phyloP scores from a whole-genome alignment of 352 stramenopile genomes.

The Pythium phragmitis region DNA sequence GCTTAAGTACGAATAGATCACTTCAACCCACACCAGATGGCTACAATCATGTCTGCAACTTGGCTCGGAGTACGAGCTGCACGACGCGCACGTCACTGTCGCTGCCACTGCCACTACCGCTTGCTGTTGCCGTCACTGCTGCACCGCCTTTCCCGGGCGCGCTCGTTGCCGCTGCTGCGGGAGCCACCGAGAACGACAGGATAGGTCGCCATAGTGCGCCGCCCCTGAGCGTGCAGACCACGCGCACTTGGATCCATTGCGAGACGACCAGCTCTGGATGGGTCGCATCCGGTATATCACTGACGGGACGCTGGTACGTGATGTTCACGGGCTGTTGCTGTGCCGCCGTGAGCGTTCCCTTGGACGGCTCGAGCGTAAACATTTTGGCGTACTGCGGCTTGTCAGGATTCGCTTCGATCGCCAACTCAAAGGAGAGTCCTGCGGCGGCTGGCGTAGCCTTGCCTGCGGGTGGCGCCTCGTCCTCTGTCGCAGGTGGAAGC shows the following conservation, averaged over 20 bases:
- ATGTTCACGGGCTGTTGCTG: constrained; percentile 61
- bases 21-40: constrained; percentile 5
- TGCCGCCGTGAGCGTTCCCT: constrained; percentile 49
- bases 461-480: constrained; percentile 13
- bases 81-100: constrained; percentile 27
- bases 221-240: constrained; percentile 27
- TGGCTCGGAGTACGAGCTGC: constrained; percentile 27
- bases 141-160: neutral
- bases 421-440: constrained; percentile 57
- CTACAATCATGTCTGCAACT: constrained; percentile 28
- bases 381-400: constrained; percentile 52
- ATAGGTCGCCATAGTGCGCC: constrained; percentile 27
- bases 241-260: constrained; percentile 34
- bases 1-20: constrained; percentile 19
- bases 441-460: constrained; percentile 3
- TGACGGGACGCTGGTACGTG: constrained; percentile 39
- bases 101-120: neutral
- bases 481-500: constrained; percentile 18
- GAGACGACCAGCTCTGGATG: constrained; percentile 24
- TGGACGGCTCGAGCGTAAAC: constrained; percentile 69
- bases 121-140: neutral
- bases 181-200: neutral
- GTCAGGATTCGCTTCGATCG: constrained; percentile 43
- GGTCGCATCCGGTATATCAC: neutral
- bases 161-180: constrained; percentile 2